Evolutionary conservation across 805 yeast genomes (phyloP).

Genomic region (Brettanomyces naardenensis): DNA sequence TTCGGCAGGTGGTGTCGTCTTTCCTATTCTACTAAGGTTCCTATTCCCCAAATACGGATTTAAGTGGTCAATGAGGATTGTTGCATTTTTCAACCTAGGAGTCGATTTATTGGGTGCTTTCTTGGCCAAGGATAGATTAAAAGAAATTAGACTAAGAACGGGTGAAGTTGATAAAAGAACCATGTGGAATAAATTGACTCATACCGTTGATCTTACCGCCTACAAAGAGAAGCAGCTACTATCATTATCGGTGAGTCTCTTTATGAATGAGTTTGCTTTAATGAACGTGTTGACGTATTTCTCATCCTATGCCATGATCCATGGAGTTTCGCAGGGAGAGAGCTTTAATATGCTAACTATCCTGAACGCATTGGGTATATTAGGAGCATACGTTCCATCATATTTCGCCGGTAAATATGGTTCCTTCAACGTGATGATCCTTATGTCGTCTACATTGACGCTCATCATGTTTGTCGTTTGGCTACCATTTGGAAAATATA

Average conservation of each 20-base stretch:
- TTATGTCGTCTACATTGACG: conserved; percentile 36
- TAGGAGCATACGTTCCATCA: conserved; percentile 26
- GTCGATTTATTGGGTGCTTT: conserved; percentile 29
- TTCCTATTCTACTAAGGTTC: conserved; percentile 45
- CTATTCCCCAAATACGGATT: conserved; percentile 44
- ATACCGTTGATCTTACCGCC: conserved; percentile 30
- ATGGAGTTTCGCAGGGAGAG: conserved; percentile 34
- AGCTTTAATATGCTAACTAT: conserved; percentile 42
- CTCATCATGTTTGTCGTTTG: conserved; percentile 46
- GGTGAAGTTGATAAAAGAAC: conserved; percentile 10
- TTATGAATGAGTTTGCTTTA: conserved; percentile 41
- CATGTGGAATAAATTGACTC: conserved; percentile 11
- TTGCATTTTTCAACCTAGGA: conserved; percentile 38
- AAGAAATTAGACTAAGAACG: conserved; percentile 18
- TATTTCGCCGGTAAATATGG: conserved; percentile 32
- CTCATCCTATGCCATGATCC: conserved; percentile 43
- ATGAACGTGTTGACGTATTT: conserved; percentile 42
- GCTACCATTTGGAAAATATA: conserved; percentile 42
- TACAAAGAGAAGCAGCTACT: conserved; percentile 30
- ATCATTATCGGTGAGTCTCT: conserved; percentile 32
- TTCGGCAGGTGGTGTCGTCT: conserved; percentile 45
- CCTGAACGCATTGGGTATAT: conserved; percentile 37
- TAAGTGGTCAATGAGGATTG: conserved; percentile 44
- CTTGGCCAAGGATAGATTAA: conserved; percentile 35
- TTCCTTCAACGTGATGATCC: conserved; percentile 43